A percentile compares a stretch with the other conserved stretches of the same genome.
phyloP scores from a whole-genome alignment of 495 filamentous ascomycete species.

The Neurospora hispaniola region DNA sequence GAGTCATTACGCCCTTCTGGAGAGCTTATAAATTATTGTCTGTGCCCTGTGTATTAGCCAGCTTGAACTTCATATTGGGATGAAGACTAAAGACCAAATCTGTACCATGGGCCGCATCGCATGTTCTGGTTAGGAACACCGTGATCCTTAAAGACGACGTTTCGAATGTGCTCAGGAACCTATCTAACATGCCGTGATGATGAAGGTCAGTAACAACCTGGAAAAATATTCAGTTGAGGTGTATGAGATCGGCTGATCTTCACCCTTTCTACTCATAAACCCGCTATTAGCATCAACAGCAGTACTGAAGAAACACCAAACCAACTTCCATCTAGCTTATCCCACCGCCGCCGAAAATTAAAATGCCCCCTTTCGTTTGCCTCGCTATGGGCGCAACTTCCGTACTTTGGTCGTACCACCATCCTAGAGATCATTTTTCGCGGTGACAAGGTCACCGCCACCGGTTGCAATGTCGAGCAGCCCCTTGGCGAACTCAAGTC shows the following conservation, averaged over 20 bases:
- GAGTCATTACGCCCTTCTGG: not conserved
- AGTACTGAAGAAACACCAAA: not conserved
- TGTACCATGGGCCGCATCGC: not conserved
- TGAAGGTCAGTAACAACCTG: not conserved
- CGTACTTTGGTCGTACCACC: conserved; percentile 21
- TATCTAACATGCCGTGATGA: not conserved
- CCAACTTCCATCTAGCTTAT: not conserved
- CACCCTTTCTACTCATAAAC: not conserved
- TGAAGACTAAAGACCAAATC: not conserved
- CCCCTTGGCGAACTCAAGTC: conserved; percentile 13
- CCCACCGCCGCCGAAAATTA: not conserved
- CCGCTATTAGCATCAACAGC: not conserved
- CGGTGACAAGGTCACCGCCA: conserved; percentile 39
- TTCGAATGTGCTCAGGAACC: not conserved
- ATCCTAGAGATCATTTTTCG: conserved; percentile 31
- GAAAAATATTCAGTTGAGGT: not conserved
- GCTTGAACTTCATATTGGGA: not conserved
- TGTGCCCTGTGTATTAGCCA: not conserved
- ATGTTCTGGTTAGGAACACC: not conserved
- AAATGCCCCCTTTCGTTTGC: conserved; percentile 15
- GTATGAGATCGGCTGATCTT: not conserved
- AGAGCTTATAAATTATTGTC: not conserved
- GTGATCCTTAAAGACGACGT: not conserved
- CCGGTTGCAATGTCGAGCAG: conserved; percentile 21
- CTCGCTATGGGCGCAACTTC: conserved; percentile 24